Conservation (phyloP, 805 yeast species). For the Brettanomyces custersianus region DNA sequence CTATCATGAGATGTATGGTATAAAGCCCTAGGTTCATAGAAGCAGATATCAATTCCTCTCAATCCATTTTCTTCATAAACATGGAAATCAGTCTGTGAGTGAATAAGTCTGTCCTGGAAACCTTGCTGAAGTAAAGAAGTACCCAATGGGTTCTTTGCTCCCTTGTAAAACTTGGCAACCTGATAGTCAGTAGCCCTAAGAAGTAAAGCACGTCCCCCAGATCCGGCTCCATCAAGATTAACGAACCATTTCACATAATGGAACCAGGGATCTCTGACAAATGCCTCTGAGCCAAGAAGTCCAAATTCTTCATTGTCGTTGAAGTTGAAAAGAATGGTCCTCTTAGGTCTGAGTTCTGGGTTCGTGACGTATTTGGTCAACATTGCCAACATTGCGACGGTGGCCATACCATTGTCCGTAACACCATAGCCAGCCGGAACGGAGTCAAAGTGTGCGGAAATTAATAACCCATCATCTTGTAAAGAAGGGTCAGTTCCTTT, state of each 20-base stretch:
- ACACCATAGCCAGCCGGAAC: slow-evolving; percentile 84
- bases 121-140: slow-evolving; percentile 80
- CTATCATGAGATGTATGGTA: slow-evolving; percentile 77
- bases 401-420: slow-evolving; percentile 89
- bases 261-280: slow-evolving; percentile 67
- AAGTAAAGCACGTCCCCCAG: slow-evolving; percentile 76
- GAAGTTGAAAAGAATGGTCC: slow-evolving; percentile 75
- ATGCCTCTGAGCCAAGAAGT: slow-evolving; percentile 69
- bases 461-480: slow-evolving; percentile 50
- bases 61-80: slow-evolving; percentile 60
- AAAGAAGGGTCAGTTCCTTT: slow-evolving; percentile 50
- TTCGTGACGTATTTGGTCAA: slow-evolving; percentile 36
- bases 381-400: slow-evolving; percentile 70
- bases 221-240: slow-evolving; percentile 88
- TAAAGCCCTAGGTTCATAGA: slow-evolving; percentile 72
- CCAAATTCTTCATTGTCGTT: slow-evolving; percentile 90
- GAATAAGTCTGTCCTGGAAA: slow-evolving; percentile 52
- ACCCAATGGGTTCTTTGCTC: slow-evolving; percentile 64
- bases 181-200: slow-evolving; percentile 80
- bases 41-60: slow-evolving; percentile 86
- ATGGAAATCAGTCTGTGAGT: slow-evolving; percentile 80
- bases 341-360: slow-evolving; percentile 41
- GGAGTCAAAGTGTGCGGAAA: slow-evolving; percentile 84
- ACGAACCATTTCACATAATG: slow-evolving; percentile 52
- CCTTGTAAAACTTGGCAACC: slow-evolving; percentile 46